Percentiles rank a stretch among this genome's conserved stretches.
Evolutionary conservation across 805 yeast species (phyloP).

Genomic region (Candida yuanshanica): DNA sequence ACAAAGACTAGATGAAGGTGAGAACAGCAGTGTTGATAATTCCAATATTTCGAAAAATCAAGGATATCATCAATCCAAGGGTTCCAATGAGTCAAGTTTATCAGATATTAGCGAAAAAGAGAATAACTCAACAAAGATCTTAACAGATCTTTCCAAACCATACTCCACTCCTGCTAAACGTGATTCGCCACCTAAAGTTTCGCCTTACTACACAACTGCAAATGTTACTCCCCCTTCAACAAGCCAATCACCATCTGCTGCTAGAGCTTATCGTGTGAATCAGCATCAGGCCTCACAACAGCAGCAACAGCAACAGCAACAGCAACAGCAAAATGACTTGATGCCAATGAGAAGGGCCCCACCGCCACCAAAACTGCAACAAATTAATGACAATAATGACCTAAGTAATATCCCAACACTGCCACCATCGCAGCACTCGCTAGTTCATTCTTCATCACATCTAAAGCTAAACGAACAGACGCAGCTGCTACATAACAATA

Average conservation of each 20-base stretch:
- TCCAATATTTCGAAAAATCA: neutral
- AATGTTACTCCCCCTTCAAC: constrained; percentile 1
- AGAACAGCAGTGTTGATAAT: neutral
- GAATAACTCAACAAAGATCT: constrained; percentile 20
- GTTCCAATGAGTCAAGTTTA: constrained; percentile 19
- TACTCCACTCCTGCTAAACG: constrained; percentile 35
- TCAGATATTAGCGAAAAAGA: constrained; percentile 17
- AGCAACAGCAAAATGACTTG: constrained; percentile 4
- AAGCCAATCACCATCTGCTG: constrained; percentile 9
- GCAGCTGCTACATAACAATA: neutral
- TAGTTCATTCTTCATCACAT: constrained; percentile 9
- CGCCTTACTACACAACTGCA: constrained; percentile 18
- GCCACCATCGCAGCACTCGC: constrained; percentile 29
- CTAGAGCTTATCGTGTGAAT: neutral
- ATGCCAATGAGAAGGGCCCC: no score
- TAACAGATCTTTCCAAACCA: constrained; percentile 41
- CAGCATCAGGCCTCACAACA: constrained; percentile 2
- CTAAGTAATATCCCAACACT: constrained; percentile 31
- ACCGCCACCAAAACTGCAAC: constrained; percentile 30
- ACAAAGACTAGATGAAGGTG: constrained; percentile 8
- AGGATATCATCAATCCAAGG: constrained; percentile 15
- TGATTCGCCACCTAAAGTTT: constrained; percentile 35
- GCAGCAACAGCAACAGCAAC: constrained; percentile 8
- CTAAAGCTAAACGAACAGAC: constrained; percentile 7
- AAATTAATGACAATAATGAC: constrained; percentile 13